phyloP scores from a whole-genome alignment of 768 basidiomycete species.

The Auricularia cornea region DNA sequence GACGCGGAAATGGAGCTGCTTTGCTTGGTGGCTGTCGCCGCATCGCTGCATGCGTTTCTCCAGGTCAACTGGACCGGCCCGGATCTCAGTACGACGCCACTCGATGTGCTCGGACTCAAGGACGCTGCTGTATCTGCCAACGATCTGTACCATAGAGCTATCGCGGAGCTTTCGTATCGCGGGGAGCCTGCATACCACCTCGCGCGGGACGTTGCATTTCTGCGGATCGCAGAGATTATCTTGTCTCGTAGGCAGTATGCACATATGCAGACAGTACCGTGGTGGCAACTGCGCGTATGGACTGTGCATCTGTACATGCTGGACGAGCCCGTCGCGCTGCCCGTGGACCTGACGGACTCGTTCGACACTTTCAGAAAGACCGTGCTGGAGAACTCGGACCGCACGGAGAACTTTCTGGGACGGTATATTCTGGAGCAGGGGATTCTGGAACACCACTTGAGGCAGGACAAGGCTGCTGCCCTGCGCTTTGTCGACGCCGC shows the following conservation, averaged over 20 bases:
- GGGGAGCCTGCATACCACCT: conserved; percentile 98
- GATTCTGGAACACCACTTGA: conserved; percentile 65
- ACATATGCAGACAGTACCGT: conserved; percentile 44
- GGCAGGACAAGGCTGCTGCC: conserved; percentile 69
- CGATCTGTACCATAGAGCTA: conserved; percentile 52
- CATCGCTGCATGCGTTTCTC: conserved; percentile 81
- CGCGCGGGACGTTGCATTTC: conserved; percentile 53
- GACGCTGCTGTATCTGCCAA: conserved; percentile 30
- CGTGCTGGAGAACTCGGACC: conserved; percentile 30
- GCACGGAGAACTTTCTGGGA: conserved; percentile 36
- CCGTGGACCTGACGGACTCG: conserved; percentile 23
- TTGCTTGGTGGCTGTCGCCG: conserved; percentile 59
- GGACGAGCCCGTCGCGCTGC: conserved; percentile 70
- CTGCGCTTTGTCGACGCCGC: conserved; percentile 74
- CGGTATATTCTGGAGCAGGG: conserved; percentile 69
- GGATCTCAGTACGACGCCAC: conserved; percentile 50
- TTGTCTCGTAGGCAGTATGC: conserved; percentile 40
- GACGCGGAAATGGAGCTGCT: conserved; percentile 40
- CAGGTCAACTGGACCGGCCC: conserved; percentile 98
- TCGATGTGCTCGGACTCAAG: conserved; percentile 14
- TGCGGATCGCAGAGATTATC: conserved; percentile 68
- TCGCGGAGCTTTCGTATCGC: conserved; percentile 67
- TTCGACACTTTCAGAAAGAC: conserved; percentile 30
- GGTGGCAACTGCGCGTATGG: conserved; percentile 80
- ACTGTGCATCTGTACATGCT: conserved; percentile 61